phyloP scores from a whole-genome alignment of 2,329 filamentous ascomycete species.

The Aciculosporium take region DNA sequence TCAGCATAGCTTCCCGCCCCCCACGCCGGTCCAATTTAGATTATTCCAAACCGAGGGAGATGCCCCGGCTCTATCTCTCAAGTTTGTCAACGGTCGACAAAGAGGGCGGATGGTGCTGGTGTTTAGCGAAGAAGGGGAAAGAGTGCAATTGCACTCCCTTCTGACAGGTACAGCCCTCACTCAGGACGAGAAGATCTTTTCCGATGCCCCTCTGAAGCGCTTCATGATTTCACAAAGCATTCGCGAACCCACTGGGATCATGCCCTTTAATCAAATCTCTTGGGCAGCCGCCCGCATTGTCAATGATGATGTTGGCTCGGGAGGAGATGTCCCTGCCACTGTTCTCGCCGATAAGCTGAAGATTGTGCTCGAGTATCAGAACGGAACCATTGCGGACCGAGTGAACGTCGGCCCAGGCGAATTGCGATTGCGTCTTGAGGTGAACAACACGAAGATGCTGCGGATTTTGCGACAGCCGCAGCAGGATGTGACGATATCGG shows the following conservation, averaged over 20 bases:
- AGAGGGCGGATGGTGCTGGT: conserved; percentile 63
- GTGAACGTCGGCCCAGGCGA: conserved; percentile 71
- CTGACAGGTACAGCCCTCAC: conserved; percentile 59
- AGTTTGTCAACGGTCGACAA: conserved; percentile 50
- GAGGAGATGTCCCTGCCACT: conserved; percentile 45
- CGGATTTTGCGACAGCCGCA: conserved; percentile 60
- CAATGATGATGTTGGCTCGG: conserved; percentile 52
- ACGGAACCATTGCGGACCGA: conserved; percentile 68
- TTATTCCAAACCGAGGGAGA: conserved; percentile 60
- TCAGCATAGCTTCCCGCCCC: conserved; percentile 52
- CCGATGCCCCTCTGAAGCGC: conserved; percentile 51
- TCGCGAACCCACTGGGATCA: conserved; percentile 33
- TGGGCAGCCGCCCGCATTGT: conserved; percentile 60
- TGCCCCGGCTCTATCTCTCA: conserved; percentile 54
- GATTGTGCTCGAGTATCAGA: conserved; percentile 59
- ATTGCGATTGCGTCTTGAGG: conserved; percentile 50
- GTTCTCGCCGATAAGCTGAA: conserved; percentile 65
- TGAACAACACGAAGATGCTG: conserved; percentile 45
- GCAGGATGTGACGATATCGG: conserved; percentile 59
- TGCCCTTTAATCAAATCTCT: conserved; percentile 34
- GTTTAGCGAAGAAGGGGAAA: conserved; percentile 59
- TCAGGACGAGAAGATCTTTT: conserved; percentile 53
- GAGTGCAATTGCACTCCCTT: conserved; percentile 55
- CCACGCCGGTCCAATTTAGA: conserved; percentile 60
- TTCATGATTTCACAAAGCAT: conserved; percentile 47